Evolutionary conservation across 2,329 filamentous ascomycete species (phyloP).

Genomic region (Aspergillus puulaauensis): DNA sequence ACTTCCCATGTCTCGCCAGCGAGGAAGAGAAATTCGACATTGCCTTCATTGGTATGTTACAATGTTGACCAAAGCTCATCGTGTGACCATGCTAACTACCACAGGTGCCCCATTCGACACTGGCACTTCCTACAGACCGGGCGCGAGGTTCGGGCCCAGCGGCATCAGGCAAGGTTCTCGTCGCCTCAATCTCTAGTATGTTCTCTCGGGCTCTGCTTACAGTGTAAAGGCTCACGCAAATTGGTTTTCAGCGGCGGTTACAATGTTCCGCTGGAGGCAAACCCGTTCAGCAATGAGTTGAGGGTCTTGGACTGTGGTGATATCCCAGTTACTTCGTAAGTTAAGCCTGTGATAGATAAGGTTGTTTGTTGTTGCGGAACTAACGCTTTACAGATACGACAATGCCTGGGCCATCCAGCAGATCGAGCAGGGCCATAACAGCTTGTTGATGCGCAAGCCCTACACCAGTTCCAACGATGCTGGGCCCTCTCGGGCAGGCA

Average conservation of each 20-base stretch:
- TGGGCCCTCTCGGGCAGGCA: conserved; percentile 70
- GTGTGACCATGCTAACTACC: neutral
- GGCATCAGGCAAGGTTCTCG: conserved; percentile 85
- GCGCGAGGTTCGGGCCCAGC: conserved; percentile 79
- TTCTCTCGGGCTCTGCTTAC: conserved; percentile 31
- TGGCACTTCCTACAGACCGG: conserved; percentile 79
- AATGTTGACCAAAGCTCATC: conserved; percentile 31
- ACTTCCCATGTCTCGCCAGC: conserved; percentile 72
- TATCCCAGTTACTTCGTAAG: conserved; percentile 79
- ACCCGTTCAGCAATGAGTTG: conserved; percentile 80
- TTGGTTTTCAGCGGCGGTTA: conserved; percentile 72
- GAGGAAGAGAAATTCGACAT: conserved; percentile 75
- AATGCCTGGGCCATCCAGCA: conserved; percentile 79
- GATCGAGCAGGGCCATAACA: conserved; percentile 81
- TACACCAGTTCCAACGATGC: conserved; percentile 65
- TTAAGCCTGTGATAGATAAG: conserved; percentile 3
- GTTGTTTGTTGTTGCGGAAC: neutral
- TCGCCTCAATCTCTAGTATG: conserved; percentile 82
- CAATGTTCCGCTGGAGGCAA: conserved; percentile 76
- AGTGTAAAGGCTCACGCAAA: conserved; percentile 44
- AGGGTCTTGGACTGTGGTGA: conserved; percentile 81
- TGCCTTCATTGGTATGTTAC: conserved; percentile 78
- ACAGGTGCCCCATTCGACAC: conserved; percentile 80
- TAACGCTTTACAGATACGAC: conserved; percentile 61
- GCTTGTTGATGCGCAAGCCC: conserved; percentile 69